Percentiles rank a stretch among this genome's conserved stretches.
These are phyloP conservation scores for Corynespora cassiicola DNA, from an alignment of 2,329 filamentous ascomycete species.

Conservation along the genomic window DNA sequence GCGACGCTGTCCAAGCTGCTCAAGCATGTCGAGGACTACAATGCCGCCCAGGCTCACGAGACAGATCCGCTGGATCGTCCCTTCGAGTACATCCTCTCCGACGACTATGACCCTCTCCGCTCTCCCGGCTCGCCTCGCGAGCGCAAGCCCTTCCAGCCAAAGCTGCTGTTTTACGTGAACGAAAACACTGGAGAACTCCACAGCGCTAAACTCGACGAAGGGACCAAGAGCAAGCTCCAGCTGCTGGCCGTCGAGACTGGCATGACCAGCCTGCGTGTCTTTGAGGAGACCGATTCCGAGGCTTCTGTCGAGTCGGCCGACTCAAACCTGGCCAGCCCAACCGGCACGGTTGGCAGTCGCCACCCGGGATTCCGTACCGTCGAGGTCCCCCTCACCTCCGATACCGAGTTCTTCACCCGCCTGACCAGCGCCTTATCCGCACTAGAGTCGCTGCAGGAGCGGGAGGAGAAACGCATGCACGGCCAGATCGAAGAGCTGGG, in stretches of 20 bases:
- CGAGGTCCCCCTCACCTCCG: slow-evolving; percentile 79
- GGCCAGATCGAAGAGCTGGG: slow-evolving; percentile 70
- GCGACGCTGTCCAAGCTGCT: slow-evolving; percentile 73
- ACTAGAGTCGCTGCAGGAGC: slow-evolving; percentile 71
- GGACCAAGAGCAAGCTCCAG: slow-evolving; percentile 69
- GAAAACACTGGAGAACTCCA: slow-evolving; percentile 70
- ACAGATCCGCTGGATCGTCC: slow-evolving; percentile 36
- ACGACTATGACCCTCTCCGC: slow-evolving; percentile 16
- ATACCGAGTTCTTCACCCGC: slow-evolving; percentile 79
- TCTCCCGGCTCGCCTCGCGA: slow-evolving; percentile 11
- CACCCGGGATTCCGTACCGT: slow-evolving; percentile 54
- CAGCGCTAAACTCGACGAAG: slow-evolving; percentile 70
- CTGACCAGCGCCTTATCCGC: slow-evolving; percentile 74
- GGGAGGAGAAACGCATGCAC: slow-evolving; percentile 70
- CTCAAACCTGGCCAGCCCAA: slow-evolving; percentile 1
- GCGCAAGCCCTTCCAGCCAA: slow-evolving; percentile 63
- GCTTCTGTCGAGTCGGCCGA: slow-evolving; percentile 14
- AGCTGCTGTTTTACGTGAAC: slow-evolving; percentile 73
- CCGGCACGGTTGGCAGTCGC: slow-evolving; percentile 4
- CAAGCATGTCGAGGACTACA: slow-evolving; percentile 49
- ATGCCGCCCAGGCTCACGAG: slow-evolving; percentile 43
- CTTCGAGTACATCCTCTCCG: slow-evolving; percentile 45
- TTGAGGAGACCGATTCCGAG: slow-evolving; percentile 30
- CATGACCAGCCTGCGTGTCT: slow-evolving; percentile 46
- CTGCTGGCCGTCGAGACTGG: slow-evolving; percentile 61